Conservation (phyloP, 2,329 filamentous ascomycete genomes). For the Fusarium pseudocircinatum region DNA sequence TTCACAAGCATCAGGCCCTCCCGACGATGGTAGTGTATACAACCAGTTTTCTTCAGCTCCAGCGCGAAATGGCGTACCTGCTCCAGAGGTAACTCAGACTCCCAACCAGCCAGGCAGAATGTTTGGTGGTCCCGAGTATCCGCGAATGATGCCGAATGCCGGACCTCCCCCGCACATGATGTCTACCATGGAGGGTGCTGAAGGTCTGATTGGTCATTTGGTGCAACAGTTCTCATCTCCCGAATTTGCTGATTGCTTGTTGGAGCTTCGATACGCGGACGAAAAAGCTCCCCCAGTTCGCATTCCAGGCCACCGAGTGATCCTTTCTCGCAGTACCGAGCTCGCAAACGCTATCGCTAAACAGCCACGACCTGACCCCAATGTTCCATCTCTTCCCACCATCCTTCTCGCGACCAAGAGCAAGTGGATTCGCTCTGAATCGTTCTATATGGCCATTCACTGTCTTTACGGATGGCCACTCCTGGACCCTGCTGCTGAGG, state of each 20-base stretch:
- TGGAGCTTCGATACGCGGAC: constrained; percentile 58
- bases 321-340: constrained; percentile 62
- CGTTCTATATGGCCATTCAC: constrained; percentile 67
- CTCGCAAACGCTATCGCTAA: constrained; percentile 44
- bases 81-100: constrained; percentile 43
- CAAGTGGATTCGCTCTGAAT: constrained; percentile 63
- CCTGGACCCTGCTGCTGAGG: constrained; percentile 47
- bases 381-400: constrained; percentile 40
- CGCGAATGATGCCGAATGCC: constrained; percentile 48
- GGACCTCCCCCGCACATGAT: constrained; percentile 44
- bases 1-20: constrained; percentile 65
- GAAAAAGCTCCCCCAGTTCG: constrained; percentile 51
- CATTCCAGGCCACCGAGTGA: constrained; percentile 64
- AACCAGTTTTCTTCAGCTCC: constrained; percentile 53
- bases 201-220: constrained; percentile 53
- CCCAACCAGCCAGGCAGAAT: constrained; percentile 45
- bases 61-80: constrained; percentile 50
- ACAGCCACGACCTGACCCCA: constrained; percentile 45
- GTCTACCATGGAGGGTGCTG: constrained; percentile 45
- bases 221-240: constrained; percentile 48
- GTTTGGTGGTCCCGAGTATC: constrained; percentile 45
- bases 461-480: constrained; percentile 66
- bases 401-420: constrained; percentile 59
- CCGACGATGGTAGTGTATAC: constrained; percentile 55
- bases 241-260: constrained; percentile 54